A percentile compares a stretch with the other conserved stretches of the same genome.
These are phyloP conservation scores for Ceratocystis cubensis DNA, from an alignment of 2,329 filamentous ascomycete genomes.

Conservation along the genomic window DNA sequence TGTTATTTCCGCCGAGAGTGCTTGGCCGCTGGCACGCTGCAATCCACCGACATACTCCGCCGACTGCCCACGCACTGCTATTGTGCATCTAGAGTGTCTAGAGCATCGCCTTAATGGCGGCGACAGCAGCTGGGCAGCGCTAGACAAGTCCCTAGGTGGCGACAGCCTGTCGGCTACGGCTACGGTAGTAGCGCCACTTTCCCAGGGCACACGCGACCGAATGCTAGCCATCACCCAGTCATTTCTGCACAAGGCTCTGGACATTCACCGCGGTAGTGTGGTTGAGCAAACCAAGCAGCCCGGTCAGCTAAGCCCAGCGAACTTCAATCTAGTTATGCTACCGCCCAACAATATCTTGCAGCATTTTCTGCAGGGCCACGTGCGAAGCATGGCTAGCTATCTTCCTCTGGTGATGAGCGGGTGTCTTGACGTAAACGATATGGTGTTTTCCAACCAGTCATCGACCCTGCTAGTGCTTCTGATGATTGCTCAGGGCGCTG, in stretches of 20 bases:
- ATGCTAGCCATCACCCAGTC: constrained; percentile 59
- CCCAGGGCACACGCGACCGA: constrained; percentile 47
- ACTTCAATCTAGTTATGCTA: constrained; percentile 52
- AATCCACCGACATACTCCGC: constrained; percentile 35
- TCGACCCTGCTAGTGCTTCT: constrained; percentile 54
- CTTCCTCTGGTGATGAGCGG: constrained; percentile 50
- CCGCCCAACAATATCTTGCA: constrained; percentile 55
- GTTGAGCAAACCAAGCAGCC: constrained; percentile 25
- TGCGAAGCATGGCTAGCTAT: constrained; percentile 53
- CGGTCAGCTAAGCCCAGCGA: constrained; percentile 34
- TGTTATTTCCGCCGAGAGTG: constrained; percentile 36
- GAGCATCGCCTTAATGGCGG: constrained; percentile 37
- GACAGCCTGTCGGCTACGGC: constrained; percentile 19
- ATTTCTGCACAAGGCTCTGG: constrained; percentile 57
- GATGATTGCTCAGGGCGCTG: constrained; percentile 61
- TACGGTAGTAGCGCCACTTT: constrained; percentile 34
- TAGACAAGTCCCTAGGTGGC: constrained; percentile 33
- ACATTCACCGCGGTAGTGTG: constrained; percentile 44
- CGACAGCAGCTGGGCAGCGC: constrained; percentile 35
- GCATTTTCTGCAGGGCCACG: constrained; percentile 53
- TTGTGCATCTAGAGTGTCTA: constrained; percentile 39
- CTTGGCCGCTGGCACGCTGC: constrained; percentile 41
- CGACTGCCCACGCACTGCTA: constrained; percentile 37
- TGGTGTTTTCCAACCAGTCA: constrained; percentile 53
- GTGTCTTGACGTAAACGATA: constrained; percentile 51